These are phyloP conservation scores for Coniochaeta sp. DNA, from an alignment of 2,329 filamentous ascomycete species.

Conservation along the genomic window DNA sequence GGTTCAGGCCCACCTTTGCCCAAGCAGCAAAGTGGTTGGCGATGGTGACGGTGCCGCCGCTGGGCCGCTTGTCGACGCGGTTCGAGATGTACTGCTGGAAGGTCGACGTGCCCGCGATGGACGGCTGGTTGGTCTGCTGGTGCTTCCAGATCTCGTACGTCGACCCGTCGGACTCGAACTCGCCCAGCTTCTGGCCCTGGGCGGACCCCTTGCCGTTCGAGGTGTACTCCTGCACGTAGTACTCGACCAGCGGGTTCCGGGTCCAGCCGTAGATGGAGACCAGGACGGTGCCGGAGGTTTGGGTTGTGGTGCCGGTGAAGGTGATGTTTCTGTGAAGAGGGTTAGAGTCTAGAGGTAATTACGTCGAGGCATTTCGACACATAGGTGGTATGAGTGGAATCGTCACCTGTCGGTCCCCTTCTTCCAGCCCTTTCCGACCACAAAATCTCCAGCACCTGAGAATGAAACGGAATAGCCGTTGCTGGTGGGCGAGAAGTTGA, in stretches of 20 bases:
- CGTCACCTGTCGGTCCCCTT: conserved; percentile 40
- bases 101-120: conserved; percentile 36
- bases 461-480: conserved; percentile 34
- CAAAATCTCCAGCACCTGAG: conserved; percentile 40
- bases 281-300: conserved; percentile 19
- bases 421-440: conserved; percentile 52
- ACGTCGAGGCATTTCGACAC: neutral
- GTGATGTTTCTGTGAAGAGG: conserved; percentile 17
- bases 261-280: conserved; percentile 30
- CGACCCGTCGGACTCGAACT: conserved; percentile 22
- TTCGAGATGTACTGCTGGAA: conserved; percentile 44
- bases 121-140: conserved; percentile 32
- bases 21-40: conserved; percentile 45
- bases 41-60: conserved; percentile 38
- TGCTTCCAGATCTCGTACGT: conserved; percentile 26
- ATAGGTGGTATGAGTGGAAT: neutral
- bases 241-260: conserved; percentile 27
- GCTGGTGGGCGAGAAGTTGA: conserved; percentile 18
- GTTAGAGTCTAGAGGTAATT: too few relatives aligned
- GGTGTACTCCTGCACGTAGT: conserved; percentile 29
- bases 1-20: conserved; percentile 34
- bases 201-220: conserved; percentile 19
- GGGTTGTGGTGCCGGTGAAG: conserved; percentile 16
- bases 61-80: conserved; percentile 33
- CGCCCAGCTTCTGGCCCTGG: conserved; percentile 22